Percentiles rank a stretch among this genome's conserved stretches.
phyloP scores from a whole-genome alignment of 2,329 filamentous ascomycete genomes.

The Purpureocillium lavendulum region DNA sequence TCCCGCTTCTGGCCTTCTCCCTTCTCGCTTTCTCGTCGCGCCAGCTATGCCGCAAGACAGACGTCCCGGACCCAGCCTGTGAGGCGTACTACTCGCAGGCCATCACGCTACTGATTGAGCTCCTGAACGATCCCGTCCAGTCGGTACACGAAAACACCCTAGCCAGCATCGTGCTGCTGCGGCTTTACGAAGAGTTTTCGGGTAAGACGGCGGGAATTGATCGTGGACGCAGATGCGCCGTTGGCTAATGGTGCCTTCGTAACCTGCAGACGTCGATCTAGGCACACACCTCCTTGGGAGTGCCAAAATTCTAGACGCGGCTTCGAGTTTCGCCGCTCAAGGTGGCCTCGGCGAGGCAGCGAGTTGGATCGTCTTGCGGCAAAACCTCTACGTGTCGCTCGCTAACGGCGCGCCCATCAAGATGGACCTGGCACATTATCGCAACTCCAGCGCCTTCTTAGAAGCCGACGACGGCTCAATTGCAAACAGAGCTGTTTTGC shows the following conservation, averaged over 20 bases:
- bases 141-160: conserved; percentile 28
- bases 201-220: too few relatives aligned
- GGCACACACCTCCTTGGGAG: conserved; percentile 18
- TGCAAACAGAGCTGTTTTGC: conserved; percentile 16
- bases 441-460: conserved; percentile 12
- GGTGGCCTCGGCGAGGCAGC: conserved; percentile 31
- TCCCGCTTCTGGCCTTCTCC: conserved; percentile 25
- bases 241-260: too few relatives aligned
- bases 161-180: conserved; percentile 26
- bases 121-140: conserved; percentile 23
- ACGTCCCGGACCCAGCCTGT: conserved; percentile 18
- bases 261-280: conserved; percentile 12
- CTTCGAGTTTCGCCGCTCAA: conserved; percentile 15
- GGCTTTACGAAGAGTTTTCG: conserved; percentile 31
- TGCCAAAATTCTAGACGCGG: conserved; percentile 16
- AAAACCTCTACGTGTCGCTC: conserved; percentile 38
- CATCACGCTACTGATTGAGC: conserved; percentile 27
- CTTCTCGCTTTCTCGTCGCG: conserved; percentile 17
- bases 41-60: conserved; percentile 10
- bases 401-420: conserved; percentile 27
- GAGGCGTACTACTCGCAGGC: conserved; percentile 31
- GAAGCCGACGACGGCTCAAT: conserved; percentile 15
- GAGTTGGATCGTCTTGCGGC: conserved; percentile 38
- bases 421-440: conserved; percentile 26
- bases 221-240: too few relatives aligned